These are phyloP conservation scores for Vigna nakashimae DNA, from an alignment of 306 rosid genomes.

Conservation along the genomic window DNA sequence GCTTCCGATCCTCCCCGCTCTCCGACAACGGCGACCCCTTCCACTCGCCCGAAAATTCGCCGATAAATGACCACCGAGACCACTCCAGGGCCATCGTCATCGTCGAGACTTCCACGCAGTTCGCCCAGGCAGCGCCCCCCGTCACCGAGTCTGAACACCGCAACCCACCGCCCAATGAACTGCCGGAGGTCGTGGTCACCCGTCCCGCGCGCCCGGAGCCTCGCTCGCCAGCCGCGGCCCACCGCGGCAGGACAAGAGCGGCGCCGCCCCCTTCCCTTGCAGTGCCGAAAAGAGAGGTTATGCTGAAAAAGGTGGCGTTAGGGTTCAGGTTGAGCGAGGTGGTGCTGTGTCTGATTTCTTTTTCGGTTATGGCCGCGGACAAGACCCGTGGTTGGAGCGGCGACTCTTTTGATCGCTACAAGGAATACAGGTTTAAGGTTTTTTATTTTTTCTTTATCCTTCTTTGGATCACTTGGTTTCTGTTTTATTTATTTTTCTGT, in stretches of 20 bases:
- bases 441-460: neutral
- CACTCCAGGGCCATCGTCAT: conserved; percentile 68
- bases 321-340: conserved; percentile 86
- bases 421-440: conserved; percentile 78
- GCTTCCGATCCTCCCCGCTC: conserved; percentile 68
- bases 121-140: conserved; percentile 54
- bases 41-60: conserved; percentile 68
- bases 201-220: conserved; percentile 58
- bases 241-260: conserved; percentile 45
- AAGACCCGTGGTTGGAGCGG: conserved; percentile 99
- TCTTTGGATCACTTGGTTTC: neutral
- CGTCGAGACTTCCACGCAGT: conserved; percentile 51
- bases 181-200: conserved; percentile 44
- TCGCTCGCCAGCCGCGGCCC: conserved; percentile 36
- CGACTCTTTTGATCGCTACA: conserved; percentile 96
- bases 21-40: conserved; percentile 78
- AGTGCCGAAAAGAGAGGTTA: conserved; percentile 51
- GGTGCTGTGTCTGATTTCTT: conserved; percentile 83
- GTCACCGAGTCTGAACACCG: conserved; percentile 38
- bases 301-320: conserved; percentile 68
- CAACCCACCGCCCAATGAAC: conserved; percentile 44
- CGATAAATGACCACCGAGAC: conserved; percentile 49
- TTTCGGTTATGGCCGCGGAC: conserved; percentile 97
- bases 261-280: conserved; percentile 4
- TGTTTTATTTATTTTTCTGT: neutral